Conservation (phyloP, 257 asterid species). For the Solanum lycopersicoides region DNA sequence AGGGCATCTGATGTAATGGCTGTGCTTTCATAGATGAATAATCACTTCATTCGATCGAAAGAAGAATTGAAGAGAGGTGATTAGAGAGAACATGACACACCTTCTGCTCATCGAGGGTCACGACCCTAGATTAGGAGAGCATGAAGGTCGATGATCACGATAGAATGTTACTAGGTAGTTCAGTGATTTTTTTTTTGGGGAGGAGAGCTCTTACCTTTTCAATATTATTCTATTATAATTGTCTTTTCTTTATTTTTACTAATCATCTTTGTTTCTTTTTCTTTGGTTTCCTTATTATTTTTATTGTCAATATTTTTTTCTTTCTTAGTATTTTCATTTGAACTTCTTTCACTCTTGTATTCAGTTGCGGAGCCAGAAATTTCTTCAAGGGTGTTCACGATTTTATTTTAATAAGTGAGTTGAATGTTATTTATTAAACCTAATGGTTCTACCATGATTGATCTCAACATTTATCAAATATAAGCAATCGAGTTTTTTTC, state of each 20-base stretch:
- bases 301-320: not conserved
- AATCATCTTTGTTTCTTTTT: not conserved
- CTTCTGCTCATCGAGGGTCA: not conserved
- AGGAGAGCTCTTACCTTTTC: not conserved
- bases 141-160: not conserved
- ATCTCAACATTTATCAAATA: no score
- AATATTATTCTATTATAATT: not conserved
- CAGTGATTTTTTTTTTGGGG: not conserved
- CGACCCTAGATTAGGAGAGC: not conserved
- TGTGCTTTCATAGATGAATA: not conserved
- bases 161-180: not conserved
- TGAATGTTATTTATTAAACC: no score
- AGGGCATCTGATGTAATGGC: conserved; percentile 82
- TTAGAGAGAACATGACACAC: not conserved
- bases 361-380: no score
- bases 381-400: no score
- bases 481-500: no score
- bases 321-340: not conserved
- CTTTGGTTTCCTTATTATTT: not conserved
- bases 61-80: not conserved
- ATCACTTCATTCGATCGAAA: not conserved
- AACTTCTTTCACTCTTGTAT: not conserved
- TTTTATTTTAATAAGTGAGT: no score
- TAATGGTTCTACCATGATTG: no score
- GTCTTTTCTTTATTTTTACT: not conserved